Evolutionary conservation across 2,329 filamentous ascomycete species (phyloP), one percentile per base, ranked within the genome.

Genomic region (Dothidotthia symphoricarpi): DNA sequence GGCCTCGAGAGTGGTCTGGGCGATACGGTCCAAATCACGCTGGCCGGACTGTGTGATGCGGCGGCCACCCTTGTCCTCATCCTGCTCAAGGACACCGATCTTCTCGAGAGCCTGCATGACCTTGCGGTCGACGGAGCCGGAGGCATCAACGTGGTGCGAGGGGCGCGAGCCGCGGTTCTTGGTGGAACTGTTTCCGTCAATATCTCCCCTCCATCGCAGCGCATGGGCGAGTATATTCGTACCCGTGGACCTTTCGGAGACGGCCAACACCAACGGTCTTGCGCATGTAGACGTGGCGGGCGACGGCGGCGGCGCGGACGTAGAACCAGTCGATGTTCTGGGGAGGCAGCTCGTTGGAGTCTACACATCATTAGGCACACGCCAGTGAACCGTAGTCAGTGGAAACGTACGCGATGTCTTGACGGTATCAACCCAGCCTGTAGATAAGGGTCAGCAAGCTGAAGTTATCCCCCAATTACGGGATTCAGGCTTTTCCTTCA

Each of bases 261-360:
- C 93, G 89, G 76, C 93, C 93, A 63, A 98, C 88, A 81, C 93
- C 93, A 70, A 98, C 90, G 53, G 90, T 96, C 83, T 98, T 98
- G 79, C 93, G 87, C 74, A 98, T 81, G 82, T 98, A 98, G 80
- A 98, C 85, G 81, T 97, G 91, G 70, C 90, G 89, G 68, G 93
- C 93, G 70, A 98, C 85, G 59, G 91, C 83, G 64, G 93, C 93
- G 66, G 91, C 90, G 70, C 93, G 90, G 71, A 83, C 71, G 77
- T 85, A 85, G 78, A 80, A 84, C 93, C 93, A 98, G 82, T 98
- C 93, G 71, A 90, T 88, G 74, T 90, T 86, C 83, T 97, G 90
- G 68, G 91, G 93, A 68, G 91, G 91, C 64, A 98, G 86, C 81
- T 98, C 93, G 77, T 95, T 95, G 72, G 86, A 86, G 71, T 85